Evolutionary conservation across 805 yeast species (phyloP), one percentile per base, ranked within the genome.

Genomic region (Candida ascalaphidarum): DNA sequence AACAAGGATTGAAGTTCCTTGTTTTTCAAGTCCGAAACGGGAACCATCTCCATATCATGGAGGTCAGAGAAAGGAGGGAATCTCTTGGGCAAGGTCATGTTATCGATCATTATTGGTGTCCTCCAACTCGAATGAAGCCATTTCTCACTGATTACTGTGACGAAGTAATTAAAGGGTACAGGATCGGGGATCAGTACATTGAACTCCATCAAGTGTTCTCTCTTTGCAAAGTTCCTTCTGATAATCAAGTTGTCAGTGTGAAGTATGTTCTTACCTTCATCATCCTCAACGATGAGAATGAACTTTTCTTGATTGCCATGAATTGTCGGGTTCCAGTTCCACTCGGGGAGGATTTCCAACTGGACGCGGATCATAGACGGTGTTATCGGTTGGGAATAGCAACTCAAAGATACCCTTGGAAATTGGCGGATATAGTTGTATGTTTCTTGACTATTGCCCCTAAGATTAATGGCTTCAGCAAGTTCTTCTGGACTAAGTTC

Each of bases 61-160:
- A 81, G 43, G 17, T 68, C 70, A 0, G 85, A 76, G 20, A 74
- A 74, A 0, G 78, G 65, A 1, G 83, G 74, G 32, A 78, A 72
- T 38, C 69, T 70, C 43, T 71, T 68, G 5, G 95, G 95, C 4
- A 75, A 28, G 19, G 55, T 59, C 30, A 81, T 38, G 14, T 58
- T 46, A 18, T 62, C 56, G 34, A 84, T 54, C 31, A 74, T 51
- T 1, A 85, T 61, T 0, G 95, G 83, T 1, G 69, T 47, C 34
- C 69, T 71, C 36, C 67, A 61, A 31, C 72, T 82, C 32, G 85
- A 74, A 36, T 83, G 88, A 4, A 86, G 54, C 98, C 97, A 92
- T 34, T 66, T 73, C 33, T 88, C 94, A 32, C 94, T 84, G 2
- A 81, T 53, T 9, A 88, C 50, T 0, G 80, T 64, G 4, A 86